Conservation (phyloP, 2,329 filamentous ascomycete species). For the Monosporascus sp. region DNA sequence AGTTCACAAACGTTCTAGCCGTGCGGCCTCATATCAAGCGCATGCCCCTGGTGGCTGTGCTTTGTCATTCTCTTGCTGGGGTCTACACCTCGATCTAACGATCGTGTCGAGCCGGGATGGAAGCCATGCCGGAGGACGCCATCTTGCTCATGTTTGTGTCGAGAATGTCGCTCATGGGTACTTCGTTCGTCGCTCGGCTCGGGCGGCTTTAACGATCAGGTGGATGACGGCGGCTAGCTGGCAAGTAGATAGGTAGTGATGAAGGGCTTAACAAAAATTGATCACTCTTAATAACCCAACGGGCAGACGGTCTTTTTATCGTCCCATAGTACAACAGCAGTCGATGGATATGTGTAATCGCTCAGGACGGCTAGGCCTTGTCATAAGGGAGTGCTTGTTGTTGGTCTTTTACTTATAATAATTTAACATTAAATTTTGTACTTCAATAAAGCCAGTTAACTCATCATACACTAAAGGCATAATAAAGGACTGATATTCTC, state of each 20-base stretch:
- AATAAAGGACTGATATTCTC: too few species aligned
- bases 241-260: neutral
- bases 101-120: neutral
- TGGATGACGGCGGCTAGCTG: neutral
- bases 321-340: too few species aligned
- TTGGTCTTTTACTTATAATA: too few species aligned
- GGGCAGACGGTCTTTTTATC: too few species aligned
- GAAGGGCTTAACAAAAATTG: neutral
- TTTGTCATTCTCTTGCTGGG: neutral
- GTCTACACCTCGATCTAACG: neutral
- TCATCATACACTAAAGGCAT: too few species aligned
- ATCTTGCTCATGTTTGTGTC: neutral
- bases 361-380: too few species aligned
- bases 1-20: neutral
- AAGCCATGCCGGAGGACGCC: too few species aligned
- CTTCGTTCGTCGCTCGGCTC: neutral
- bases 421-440: too few species aligned
- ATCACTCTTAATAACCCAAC: neutral
- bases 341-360: too few species aligned
- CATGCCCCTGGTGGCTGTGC: neutral
- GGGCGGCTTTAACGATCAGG: neutral
- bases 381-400: too few species aligned
- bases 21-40: neutral
- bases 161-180: neutral
- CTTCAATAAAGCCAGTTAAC: too few species aligned